Evolutionary conservation across 83 land plant genomes (phyloP).

Genomic region (Thuja plicata): DNA sequence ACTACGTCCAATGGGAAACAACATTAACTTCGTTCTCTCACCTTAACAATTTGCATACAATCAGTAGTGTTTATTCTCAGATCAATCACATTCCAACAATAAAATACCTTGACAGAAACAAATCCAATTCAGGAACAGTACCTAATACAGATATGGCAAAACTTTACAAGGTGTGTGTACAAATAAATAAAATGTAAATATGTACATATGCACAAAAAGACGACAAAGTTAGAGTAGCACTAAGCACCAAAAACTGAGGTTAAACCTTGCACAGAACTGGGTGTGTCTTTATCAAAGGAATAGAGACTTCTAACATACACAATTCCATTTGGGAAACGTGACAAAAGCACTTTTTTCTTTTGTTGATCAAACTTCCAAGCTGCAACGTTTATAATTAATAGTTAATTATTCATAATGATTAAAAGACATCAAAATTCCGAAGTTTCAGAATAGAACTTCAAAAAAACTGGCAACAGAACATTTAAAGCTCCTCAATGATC

Average conservation of each 20-base stretch:
- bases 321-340: not conserved
- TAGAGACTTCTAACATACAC: not conserved
- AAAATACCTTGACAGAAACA: not conserved
- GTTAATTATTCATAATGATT: not conserved
- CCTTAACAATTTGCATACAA: not conserved
- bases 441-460: too few species aligned
- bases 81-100: not conserved
- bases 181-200: too few species aligned
- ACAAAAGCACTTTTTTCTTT: too few species aligned
- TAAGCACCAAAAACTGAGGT: not conserved
- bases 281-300: not conserved
- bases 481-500: too few species aligned
- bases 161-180: too few species aligned
- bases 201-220: not conserved
- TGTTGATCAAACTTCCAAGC: not conserved
- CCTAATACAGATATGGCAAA: not conserved
- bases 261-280: not conserved
- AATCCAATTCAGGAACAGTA: not conserved
- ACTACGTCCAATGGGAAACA: not conserved
- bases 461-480: too few species aligned
- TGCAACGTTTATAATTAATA: not conserved
- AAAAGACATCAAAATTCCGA: not conserved
- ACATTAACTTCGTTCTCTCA: not conserved
- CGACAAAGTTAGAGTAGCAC: not conserved
- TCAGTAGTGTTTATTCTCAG: not conserved